Base-by-base conservation (phyloP, 2,329 filamentous ascomycete genomes). In the Elsinoe fawcettii region DNA sequence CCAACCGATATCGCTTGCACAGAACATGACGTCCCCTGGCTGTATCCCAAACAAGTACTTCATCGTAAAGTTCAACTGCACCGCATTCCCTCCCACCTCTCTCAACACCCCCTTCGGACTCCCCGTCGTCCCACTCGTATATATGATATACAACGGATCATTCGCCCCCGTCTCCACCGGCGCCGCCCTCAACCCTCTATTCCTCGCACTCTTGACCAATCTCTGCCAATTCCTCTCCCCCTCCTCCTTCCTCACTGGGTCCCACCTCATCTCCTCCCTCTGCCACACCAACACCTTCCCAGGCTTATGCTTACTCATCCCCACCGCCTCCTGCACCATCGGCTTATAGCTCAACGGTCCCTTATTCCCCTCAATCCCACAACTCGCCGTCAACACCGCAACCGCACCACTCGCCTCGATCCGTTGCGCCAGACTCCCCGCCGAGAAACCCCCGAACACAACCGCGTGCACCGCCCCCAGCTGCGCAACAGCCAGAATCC, bases 401-500 rank as follows among this genome's bases (percentile, higher is more conserved):
- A 81, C 81, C 6, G 91, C 89, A 32, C 80, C 80, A 6, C 87
- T 89, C 0, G 88, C 87, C 53, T 95, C 90, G 63, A 97, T 95
- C 23, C 91, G 81, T 72, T 96, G 91, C 1, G 90, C 89, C 44
- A 96, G 77, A 3, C 90, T 88, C 8, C 79, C 77, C 0, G 90
- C 78, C 0, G 89, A 90, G 69, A 97, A 97, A 0, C 92, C 91
- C 41, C 92, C 92, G 71, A 96, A 96, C 2, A 97, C 92, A 3
- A 95, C 89, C 2, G 88, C 85, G 68, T 97, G 92, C 55, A 96
- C 83, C 14, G 90, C 92, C 9, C 91, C 92, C 0, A 96, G 77
- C 8, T 90, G 83, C 60, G 84, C 84, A 59, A 87, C 82, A 22
- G 92, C 90, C 3, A 96, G 81, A 62, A 93, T 90, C 8, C 87